Evolutionary conservation across 768 basidiomycete genomes (phyloP), one percentile per base, ranked within the genome.

Genomic region (Termitomyces sp.): DNA sequence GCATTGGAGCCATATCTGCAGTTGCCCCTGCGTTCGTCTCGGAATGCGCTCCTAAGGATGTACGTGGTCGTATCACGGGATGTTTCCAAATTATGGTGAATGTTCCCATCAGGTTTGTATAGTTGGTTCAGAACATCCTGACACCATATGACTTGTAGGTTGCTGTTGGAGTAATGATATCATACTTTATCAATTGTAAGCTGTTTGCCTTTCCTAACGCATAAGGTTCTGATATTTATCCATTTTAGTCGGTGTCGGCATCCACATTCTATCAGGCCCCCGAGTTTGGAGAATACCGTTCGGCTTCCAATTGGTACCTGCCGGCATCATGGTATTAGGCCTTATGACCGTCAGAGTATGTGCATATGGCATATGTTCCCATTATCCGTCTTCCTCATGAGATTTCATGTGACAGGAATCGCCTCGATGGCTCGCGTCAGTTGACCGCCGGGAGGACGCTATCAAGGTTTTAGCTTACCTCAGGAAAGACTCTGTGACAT

Each of bases 1-100:
- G 91, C 28, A 87, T 94, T 49, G 93, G 93, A 58, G 87, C 78
- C 9, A 90, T 93, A 62, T 90, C 76, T 7, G 83, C 86, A 24
- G 86, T 93, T 6, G 82, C 90, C 1, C 93, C 92, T 5, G 84
- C 90, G 0, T 96, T 83, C 64, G 91, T 94, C 21, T 87, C 88
- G 11, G 93, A 95, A 69, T 92, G 91, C 68, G 78, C 86, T 1
- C 93, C 93, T 7, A 94, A 93, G 65, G 78, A 90, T 22, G 88
- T 92, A 2, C 85, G 93, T 57, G 92, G 92, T 5, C 79, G 89
- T 41, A 88, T 93, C 60, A 93, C 89, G 0, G 91, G 91, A 26
- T 63, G 88, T 28, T 93, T 93, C 77, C 92, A 94, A 66, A 82
- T 94, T 67, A 86, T 91, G 82, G 90, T 80, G 30, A 10, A 69